Base-by-base conservation (phyloP, 495 filamentous ascomycete species). In the Tuber magnatum region DNA sequence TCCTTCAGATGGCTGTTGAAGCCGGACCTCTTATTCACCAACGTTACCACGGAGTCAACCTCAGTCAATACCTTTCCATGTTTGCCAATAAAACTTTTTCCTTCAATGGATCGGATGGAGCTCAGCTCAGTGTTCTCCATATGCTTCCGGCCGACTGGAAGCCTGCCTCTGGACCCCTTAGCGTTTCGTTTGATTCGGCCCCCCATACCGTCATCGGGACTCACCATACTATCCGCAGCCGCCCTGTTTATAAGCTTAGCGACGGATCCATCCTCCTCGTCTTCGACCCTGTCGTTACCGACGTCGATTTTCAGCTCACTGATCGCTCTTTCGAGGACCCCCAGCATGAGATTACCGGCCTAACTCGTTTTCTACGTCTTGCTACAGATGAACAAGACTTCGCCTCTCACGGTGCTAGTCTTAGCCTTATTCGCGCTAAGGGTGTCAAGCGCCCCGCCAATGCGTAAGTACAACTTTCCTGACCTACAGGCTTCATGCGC, bases 381-480 rank as follows among this genome's bases (percentile, higher is more conserved):
- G 10, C 10, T 9, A 43, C 3, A 1, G 7, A 75, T 46, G 69
- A 51, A 71, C 39, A 39, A 71, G 46, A 35, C 40, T 6, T 28
- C 22, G 39, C 43, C 3, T 9, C 42, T 43, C 42, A 43, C 12
- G 42, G 10, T 6, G 10, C 1, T 12, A 43, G 12, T 14, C 5
- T 43, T 43, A 1, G 42, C 12, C 3, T 7, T 1, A 14, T 43
- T 43, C 42, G 10, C 1, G 42, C 4, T 6, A 43, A 77, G 1
- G 72, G 74, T 75, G 51, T 77, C 42, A 72, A 72, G 41, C 76
- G 76, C 20, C 76, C 76, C 18, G 74, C 74, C 72, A 77, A 77
- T 72, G 76, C 73, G 76, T 75, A 75, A 68, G 76, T 75, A 71
- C 41, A 35, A 39, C 7, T 28, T 9, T 69, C 38, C 40, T 10